phyloP scores from a whole-genome alignment of 2,329 filamentous ascomycete genomes.

The Podosphaera aphanis region DNA sequence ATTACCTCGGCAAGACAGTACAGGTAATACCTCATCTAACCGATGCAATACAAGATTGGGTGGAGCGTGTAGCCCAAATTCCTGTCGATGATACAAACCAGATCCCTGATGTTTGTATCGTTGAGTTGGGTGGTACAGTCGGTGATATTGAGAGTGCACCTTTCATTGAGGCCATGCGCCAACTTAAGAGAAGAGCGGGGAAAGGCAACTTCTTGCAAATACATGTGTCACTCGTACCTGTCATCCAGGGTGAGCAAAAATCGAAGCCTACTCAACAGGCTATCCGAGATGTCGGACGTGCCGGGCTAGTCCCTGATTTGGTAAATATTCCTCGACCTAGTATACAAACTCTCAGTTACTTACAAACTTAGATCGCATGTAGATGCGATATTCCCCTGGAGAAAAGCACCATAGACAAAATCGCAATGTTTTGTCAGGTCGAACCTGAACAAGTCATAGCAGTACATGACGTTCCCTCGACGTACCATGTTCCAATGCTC shows the following conservation, averaged over 20 bases:
- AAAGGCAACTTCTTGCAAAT: constrained; percentile 71
- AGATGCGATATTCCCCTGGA: constrained; percentile 63
- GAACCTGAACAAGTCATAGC: constrained; percentile 65
- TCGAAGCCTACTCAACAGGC: constrained; percentile 92
- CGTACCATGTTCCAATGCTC: constrained; percentile 87
- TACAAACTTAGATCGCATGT: constrained; percentile 50
- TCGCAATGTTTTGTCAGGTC: constrained; percentile 74
- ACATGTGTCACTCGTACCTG: constrained; percentile 69
- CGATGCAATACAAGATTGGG: constrained; percentile 79
- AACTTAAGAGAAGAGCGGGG: constrained; percentile 49
- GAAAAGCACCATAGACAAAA: constrained; percentile 55
- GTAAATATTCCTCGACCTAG: constrained; percentile 3
- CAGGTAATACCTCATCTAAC: constrained; percentile 88
- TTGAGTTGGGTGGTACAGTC: constrained; percentile 46
- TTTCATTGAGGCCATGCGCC: constrained; percentile 68
- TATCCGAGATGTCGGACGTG: constrained; percentile 61
- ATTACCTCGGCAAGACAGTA: constrained; percentile 74
- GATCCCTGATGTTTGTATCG: constrained; percentile 79
- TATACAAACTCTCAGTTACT: background rate
- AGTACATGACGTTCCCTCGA: constrained; percentile 74
- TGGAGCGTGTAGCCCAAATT: constrained; percentile 62
- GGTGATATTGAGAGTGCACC: constrained; percentile 73
- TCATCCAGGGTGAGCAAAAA: constrained; percentile 52
- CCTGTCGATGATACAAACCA: constrained; percentile 67
- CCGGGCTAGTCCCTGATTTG: constrained; percentile 18